phyloP scores from a whole-genome alignment of 169 alveolate genomes.

The Babesia ovis region DNA sequence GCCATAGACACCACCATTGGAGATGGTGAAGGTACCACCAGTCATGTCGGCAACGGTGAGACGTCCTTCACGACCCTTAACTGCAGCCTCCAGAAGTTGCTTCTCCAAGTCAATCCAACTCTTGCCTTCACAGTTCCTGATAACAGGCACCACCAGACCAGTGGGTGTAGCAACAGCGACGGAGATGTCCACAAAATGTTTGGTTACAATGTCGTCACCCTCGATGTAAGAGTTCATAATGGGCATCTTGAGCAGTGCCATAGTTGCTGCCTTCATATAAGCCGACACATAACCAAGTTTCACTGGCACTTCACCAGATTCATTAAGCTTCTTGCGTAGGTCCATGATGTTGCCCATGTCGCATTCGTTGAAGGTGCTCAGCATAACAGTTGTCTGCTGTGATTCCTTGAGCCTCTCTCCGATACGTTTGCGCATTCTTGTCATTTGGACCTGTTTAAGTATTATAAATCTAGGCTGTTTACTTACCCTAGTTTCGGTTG shows the following conservation, averaged over 20 bases:
- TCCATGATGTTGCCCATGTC: slow-evolving; percentile 83
- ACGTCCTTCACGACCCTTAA: slow-evolving; percentile 88
- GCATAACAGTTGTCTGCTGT: slow-evolving; percentile 89
- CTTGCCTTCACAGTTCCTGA: slow-evolving; percentile 87
- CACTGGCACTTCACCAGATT: slow-evolving; percentile 72
- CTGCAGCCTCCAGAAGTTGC: slow-evolving; percentile 83
- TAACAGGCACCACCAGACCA: slow-evolving; percentile 94
- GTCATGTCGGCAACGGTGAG: slow-evolving; percentile 91
- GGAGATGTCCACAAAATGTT: slow-evolving; percentile 90
- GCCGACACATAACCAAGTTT: slow-evolving; percentile 83
- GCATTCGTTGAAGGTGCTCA: slow-evolving; percentile 91
- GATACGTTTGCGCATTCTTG: slow-evolving; percentile 88
- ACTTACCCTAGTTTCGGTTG: slow-evolving; percentile 58
- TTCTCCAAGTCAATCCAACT: slow-evolving; percentile 88
- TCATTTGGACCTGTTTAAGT: slow-evolving; percentile 80
- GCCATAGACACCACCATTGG: slow-evolving; percentile 96
- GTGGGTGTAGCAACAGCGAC: slow-evolving; percentile 97
- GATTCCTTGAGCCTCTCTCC: slow-evolving; percentile 91
- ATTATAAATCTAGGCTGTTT: background rate
- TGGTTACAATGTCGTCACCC: slow-evolving; percentile 87
- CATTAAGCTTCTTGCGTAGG: slow-evolving; percentile 76
- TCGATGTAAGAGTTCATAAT: slow-evolving; percentile 82
- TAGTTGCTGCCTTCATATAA: slow-evolving; percentile 80
- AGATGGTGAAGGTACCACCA: slow-evolving; percentile 95
- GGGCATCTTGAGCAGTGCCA: slow-evolving; percentile 82